Percentiles rank a stretch among this genome's conserved stretches.
Conservation (phyloP, 805 yeast species). For the Millerago galiae region DNA sequence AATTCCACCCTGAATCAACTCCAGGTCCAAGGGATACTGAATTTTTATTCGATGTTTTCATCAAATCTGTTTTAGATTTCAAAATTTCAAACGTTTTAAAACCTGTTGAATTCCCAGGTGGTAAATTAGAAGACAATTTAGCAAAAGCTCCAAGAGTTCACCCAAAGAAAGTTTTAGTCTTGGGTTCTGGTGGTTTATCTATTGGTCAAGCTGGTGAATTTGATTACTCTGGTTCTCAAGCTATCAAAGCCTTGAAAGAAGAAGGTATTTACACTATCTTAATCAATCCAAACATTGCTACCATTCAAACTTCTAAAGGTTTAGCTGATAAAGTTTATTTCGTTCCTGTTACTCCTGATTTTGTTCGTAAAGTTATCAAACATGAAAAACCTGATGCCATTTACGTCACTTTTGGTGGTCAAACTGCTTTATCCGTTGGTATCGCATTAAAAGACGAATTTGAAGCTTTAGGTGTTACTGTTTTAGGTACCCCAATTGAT, state of each 20-base stretch:
- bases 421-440: constrained; percentile 96
- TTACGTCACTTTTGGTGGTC: constrained; percentile 97
- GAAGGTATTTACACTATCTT: constrained; percentile 95
- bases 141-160: constrained; percentile 71
- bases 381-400: constrained; percentile 97
- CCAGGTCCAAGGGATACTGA: constrained; percentile 99
- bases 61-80: constrained; percentile 65
- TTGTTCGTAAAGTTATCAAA: constrained; percentile 89
- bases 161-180: constrained; percentile 85
- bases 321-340: constrained; percentile 97
- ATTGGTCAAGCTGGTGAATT: constrained; percentile 99
- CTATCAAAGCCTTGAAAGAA: constrained; percentile 96
- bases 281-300: constrained; percentile 97
- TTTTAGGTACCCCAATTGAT: constrained; percentile 93
- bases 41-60: constrained; percentile 90
- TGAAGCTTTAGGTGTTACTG: constrained; percentile 85
- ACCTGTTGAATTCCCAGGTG: constrained; percentile 90
- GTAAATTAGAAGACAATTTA: constrained; percentile 63
- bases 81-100: constrained; percentile 50
- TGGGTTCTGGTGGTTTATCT: constrained; percentile 97
- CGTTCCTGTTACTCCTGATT: constrained; percentile 95
- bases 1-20: constrained; percentile 98
- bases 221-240: constrained; percentile 98
- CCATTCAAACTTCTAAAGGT: constrained; percentile 97
- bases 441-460: constrained; percentile 93